phyloP scores from a whole-genome alignment of 2,329 filamentous ascomycete species.

The Epichloe aotearoae region DNA sequence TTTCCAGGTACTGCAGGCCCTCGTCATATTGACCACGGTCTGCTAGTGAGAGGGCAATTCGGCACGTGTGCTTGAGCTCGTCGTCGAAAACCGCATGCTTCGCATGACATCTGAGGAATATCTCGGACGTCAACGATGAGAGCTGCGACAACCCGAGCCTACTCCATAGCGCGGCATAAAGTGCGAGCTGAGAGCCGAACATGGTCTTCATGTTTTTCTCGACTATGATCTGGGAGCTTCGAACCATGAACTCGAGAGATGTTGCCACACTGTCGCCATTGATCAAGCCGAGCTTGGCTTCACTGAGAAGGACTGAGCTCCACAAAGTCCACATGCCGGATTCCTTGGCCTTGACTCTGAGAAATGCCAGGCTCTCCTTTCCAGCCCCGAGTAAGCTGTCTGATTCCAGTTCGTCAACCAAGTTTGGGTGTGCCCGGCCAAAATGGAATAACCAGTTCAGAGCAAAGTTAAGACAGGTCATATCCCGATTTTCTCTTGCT shows the following conservation, averaged over 20 bases:
- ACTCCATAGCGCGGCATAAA: constrained; percentile 62
- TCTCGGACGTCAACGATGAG: constrained; percentile 50
- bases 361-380: constrained; percentile 68
- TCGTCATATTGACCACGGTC: constrained; percentile 58
- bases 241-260: constrained; percentile 66
- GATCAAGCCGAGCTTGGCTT: constrained; percentile 66
- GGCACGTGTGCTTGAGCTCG: constrained; percentile 58
- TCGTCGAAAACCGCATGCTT: constrained; percentile 54
- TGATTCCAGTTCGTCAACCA: constrained; percentile 57
- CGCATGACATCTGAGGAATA: constrained; percentile 63
- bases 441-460: constrained; percentile 95
- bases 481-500: constrained; percentile 87
- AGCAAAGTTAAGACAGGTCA: constrained; percentile 84
- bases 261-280: constrained; percentile 52
- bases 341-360: constrained; percentile 78
- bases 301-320: constrained; percentile 70
- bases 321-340: constrained; percentile 74
- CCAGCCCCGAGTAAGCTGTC: constrained; percentile 64
- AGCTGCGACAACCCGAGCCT: constrained; percentile 51
- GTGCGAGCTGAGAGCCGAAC: constrained; percentile 59
- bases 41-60: constrained; percentile 47
- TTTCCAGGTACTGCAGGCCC: constrained; percentile 34
- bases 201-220: constrained; percentile 60
- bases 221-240: constrained; percentile 71
- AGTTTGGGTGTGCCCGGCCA: constrained; percentile 66